Conservation (phyloP, 1,139 yeast species). For the Wickerhamiella pararugosa region DNA sequence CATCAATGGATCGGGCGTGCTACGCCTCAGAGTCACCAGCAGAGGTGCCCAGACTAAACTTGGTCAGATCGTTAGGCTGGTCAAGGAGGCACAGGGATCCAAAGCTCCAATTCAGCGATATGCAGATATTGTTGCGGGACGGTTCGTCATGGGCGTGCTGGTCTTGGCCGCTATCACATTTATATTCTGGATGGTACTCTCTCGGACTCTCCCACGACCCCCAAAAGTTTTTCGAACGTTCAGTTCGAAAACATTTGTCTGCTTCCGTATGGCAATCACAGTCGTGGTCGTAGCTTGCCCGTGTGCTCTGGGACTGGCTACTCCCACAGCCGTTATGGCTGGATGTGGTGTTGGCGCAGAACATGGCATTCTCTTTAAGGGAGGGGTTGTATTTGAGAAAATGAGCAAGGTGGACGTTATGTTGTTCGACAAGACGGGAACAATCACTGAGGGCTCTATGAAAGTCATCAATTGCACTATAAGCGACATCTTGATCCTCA, state of each 20-base stretch:
- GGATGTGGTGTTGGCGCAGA: constrained; percentile 94
- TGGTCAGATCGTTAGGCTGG: constrained; percentile 72
- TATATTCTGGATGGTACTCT: constrained; percentile 43
- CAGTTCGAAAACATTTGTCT: constrained; percentile 46
- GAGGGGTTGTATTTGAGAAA: constrained; percentile 77
- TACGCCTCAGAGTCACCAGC: constrained; percentile 51
- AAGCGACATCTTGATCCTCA: constrained; percentile 34
- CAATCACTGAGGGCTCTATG: constrained; percentile 80
- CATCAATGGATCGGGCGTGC: constrained; percentile 60
- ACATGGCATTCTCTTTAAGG: constrained; percentile 81
- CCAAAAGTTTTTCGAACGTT: constrained; percentile 45
- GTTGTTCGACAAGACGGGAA: constrained; percentile 91
- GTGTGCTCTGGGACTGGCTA: constrained; percentile 90
- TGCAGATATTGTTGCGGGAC: constrained; percentile 74
- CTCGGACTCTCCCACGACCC: constrained; percentile 28
- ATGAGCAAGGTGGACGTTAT: constrained; percentile 52
- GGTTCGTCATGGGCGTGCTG: constrained; percentile 70
- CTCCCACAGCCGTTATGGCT: constrained; percentile 98
- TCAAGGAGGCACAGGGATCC: constrained; percentile 75
- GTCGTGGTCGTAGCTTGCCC: constrained; percentile 97
- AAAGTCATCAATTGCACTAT: constrained; percentile 28
- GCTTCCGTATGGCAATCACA: constrained; percentile 74
- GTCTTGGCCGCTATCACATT: constrained; percentile 50
- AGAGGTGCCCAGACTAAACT: constrained; percentile 78
- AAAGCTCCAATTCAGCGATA: constrained; percentile 84